phyloP scores from a whole-genome alignment of 139 green algal species.

The Asterochloris erici region DNA sequence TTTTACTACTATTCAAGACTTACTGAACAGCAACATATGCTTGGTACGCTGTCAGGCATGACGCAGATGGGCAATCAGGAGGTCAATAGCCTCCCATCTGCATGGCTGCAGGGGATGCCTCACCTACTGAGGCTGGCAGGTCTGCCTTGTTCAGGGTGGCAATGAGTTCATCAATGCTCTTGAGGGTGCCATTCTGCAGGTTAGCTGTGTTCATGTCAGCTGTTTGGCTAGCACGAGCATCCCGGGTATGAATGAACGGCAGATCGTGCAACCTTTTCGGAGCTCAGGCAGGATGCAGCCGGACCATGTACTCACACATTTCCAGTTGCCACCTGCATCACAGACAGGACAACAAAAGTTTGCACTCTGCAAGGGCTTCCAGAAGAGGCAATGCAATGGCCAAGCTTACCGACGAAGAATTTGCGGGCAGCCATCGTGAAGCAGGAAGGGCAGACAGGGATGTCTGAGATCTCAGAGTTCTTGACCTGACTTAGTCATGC shows the following conservation, averaged over 20 bases:
- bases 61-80: not conserved
- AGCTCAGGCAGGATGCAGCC: not conserved
- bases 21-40: not conserved
- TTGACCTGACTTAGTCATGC: no score
- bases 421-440: conserved; percentile 6
- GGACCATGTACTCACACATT: conserved; percentile 31
- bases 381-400: no score
- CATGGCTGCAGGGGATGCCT: not conserved
- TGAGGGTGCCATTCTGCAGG: conserved; percentile 16
- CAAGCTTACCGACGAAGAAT: conserved; percentile 13
- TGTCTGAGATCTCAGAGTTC: no score
- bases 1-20: not conserved
- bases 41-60: not conserved
- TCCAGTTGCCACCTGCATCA: conserved; percentile 48
- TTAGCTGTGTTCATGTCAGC: not conserved
- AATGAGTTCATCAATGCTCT: conserved; percentile 6
- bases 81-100: not conserved
- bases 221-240: not conserved
- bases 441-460: not conserved
- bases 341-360: not conserved
- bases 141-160: conserved; percentile 18
- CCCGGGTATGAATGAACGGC: not conserved
- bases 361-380: no score
- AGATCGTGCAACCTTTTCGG: not conserved
- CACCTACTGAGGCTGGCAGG: conserved; percentile 11